Evolutionary conservation across 176 grass and related monocot genomes (phyloP).

Genomic region (maize (Zea mays)): Zm-B73-REFERENCE-NAM-5.0 NC_050102.1:170910501-170911000

Average conservation of each 20-base stretch:
- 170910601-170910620: not conserved
- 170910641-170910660: not conserved
- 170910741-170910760: not conserved
- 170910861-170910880: constrained; percentile 3
- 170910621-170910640: no score
- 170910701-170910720: not conserved
- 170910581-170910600: not conserved
- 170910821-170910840: constrained; percentile 15
- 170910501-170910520: not conserved
- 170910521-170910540: not conserved
- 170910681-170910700: not conserved
- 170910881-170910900: constrained; percentile 8
- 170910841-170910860: not conserved
- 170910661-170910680: constrained; percentile 6
- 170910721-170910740: constrained; percentile 1
- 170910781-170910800: constrained; percentile 20
- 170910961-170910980: constrained; percentile 1
- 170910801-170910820: not conserved
- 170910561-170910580: not conserved
- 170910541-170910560: constrained; percentile 28
- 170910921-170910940: constrained; percentile 26
- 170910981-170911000: constrained; percentile 2
- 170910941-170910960: constrained; percentile 7
- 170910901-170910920: not conserved
- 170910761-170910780: constrained; percentile 11